Conservation (phyloP, 164 flowering plant species). For the Malania oleifera region DNA sequence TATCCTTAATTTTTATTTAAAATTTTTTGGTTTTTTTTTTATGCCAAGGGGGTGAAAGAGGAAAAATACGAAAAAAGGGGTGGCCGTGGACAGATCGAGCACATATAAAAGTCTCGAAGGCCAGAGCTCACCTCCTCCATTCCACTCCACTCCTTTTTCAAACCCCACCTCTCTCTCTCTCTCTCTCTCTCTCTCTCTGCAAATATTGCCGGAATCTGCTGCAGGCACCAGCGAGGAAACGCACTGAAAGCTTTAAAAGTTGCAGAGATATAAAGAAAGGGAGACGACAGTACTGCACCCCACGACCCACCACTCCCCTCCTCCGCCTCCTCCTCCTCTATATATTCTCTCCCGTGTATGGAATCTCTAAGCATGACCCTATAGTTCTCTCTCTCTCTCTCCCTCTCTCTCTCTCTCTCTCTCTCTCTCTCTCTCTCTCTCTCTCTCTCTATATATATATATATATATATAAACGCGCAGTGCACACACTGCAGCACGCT, state of each 20-base stretch:
- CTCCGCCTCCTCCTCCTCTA: background rate
- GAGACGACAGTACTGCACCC: too few relatives aligned
- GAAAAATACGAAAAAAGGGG: slow-evolving; percentile 13
- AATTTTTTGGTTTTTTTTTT: too few relatives aligned
- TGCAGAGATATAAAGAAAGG: background rate
- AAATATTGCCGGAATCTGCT: slow-evolving; percentile 1
- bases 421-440: background rate
- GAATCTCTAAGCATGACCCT: background rate
- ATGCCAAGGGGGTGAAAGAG: too few relatives aligned
- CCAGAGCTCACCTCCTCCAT: slow-evolving; percentile 1
- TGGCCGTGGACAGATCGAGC: slow-evolving; percentile 11
- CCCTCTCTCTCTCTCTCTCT: background rate
- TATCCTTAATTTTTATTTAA: too few relatives aligned
- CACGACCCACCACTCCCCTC: too few relatives aligned
- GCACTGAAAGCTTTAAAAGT: slow-evolving; percentile 11
- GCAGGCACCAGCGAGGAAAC: slow-evolving; percentile 2
- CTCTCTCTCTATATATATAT: too few relatives aligned
- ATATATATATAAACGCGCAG: too few relatives aligned
- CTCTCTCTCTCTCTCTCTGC: background rate
- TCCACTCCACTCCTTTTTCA: slow-evolving; percentile 15
- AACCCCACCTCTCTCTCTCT: slow-evolving; percentile 8
- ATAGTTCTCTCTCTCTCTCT: background rate
- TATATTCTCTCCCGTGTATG: too few relatives aligned
- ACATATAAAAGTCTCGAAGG: slow-evolving; percentile 4
- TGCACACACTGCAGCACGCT: too few relatives aligned